Percentiles rank a stretch among this genome's conserved stretches.
These are phyloP conservation scores for Styphnolobium japonicum DNA, from an alignment of 306 rosid species.

Conservation along the genomic window DNA sequence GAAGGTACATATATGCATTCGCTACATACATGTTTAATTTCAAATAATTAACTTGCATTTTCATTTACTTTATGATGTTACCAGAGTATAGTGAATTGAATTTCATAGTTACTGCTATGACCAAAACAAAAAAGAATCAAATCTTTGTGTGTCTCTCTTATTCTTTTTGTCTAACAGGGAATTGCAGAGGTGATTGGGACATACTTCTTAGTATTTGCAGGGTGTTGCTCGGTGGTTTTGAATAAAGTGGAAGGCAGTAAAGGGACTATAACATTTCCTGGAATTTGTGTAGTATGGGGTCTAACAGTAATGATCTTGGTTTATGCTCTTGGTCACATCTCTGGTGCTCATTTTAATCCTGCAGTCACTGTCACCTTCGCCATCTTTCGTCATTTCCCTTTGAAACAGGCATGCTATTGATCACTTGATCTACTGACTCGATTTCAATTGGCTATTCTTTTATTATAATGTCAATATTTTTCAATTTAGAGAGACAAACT, in stretches of 20 bases:
- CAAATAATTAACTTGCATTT: no score
- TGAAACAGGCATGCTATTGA: slow-evolving; percentile 28
- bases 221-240: slow-evolving; percentile 50
- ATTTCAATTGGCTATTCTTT: neutral
- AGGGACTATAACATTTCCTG: slow-evolving; percentile 59
- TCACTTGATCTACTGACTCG: neutral
- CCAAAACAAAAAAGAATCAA: neutral
- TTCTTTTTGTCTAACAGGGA: slow-evolving; percentile 24
- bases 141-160: neutral
- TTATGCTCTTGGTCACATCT: slow-evolving; percentile 62
- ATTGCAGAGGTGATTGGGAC: slow-evolving; percentile 69
- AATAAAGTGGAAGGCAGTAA: slow-evolving; percentile 43
- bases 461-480: no score
- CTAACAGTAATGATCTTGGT: slow-evolving; percentile 46
- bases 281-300: slow-evolving; percentile 53
- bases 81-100: neutral
- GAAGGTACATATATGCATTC: slow-evolving; percentile 31
- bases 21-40: neutral
- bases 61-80: neutral
- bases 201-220: slow-evolving; percentile 54
- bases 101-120: neutral
- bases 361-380: slow-evolving; percentile 59
- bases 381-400: slow-evolving; percentile 45
- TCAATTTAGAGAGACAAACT: no score
- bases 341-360: slow-evolving; percentile 69